phyloP scores from a whole-genome alignment of 2,329 filamentous ascomycete genomes.

The Keithomyces neogunnii region DNA sequence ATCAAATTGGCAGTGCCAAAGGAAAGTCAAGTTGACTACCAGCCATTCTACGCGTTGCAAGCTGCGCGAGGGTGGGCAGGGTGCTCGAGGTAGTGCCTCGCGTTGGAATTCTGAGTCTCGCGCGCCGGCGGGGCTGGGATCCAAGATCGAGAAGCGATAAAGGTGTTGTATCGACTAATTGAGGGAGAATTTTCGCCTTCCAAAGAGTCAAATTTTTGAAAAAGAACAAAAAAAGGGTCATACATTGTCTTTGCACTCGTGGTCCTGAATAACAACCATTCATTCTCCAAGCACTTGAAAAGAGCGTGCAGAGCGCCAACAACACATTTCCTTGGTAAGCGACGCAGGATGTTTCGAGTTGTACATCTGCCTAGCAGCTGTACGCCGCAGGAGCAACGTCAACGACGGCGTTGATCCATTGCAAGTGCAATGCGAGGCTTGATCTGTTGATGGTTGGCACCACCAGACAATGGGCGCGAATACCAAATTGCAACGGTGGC shows the following conservation, averaged over 20 bases:
- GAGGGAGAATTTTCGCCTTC: background rate
- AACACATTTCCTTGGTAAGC: background rate
- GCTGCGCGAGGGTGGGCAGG: background rate
- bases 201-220: background rate
- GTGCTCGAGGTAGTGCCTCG: conserved; percentile 8
- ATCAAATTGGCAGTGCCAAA: background rate
- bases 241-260: too few relatives aligned
- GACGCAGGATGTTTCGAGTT: background rate
- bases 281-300: background rate
- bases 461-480: background rate
- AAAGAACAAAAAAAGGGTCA: too few relatives aligned
- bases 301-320: background rate
- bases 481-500: too few relatives aligned
- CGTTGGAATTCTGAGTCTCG: conserved; percentile 17
- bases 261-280: too few relatives aligned
- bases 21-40: background rate
- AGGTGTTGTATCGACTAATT: background rate
- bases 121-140: conserved; percentile 12
- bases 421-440: background rate
- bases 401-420: too few relatives aligned
- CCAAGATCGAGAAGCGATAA: background rate
- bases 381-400: too few relatives aligned
- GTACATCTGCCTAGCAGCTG: background rate
- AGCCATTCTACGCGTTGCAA: conserved; percentile 1
- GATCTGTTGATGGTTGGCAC: background rate